These are phyloP conservation scores for Saccharum officinarum DNA, from an alignment of 176 grass and related monocot genomes.

Conservation along the genomic window DNA sequence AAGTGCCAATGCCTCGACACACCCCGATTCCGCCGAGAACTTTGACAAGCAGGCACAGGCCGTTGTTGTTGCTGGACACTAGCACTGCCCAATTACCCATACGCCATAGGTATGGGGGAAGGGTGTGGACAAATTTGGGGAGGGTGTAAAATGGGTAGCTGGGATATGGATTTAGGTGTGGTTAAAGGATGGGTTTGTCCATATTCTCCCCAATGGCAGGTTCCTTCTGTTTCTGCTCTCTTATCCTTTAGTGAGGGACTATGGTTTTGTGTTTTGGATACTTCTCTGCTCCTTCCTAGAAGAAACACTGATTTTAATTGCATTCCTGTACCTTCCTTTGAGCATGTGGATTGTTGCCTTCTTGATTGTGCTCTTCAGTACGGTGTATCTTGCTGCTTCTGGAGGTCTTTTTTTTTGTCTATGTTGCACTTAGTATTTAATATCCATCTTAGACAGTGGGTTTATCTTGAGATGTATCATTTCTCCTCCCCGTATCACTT, in stretches of 20 bases:
- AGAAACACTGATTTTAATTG: not conserved
- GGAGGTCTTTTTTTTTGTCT: not conserved
- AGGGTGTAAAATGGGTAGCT: no score
- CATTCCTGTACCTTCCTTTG: conserved; percentile 13
- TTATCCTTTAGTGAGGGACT: not conserved
- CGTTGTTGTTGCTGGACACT: no score
- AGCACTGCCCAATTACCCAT: no score
- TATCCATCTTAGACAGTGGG: not conserved
- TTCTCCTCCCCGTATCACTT: not conserved
- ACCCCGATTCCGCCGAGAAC: no score
- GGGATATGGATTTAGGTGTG: no score
- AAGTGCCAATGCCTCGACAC: no score
- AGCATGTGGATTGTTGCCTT: conserved; percentile 9
- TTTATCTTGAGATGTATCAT: not conserved
- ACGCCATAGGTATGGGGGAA: no score
- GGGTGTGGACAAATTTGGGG: no score
- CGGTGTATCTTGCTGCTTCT: conserved; percentile 8
- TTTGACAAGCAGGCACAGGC: no score
- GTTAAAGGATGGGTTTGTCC: no score
- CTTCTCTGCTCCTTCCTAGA: not conserved
- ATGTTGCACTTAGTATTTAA: conserved; percentile 13
- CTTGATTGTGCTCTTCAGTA: not conserved
- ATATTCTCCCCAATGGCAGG: no score
- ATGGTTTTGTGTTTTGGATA: not conserved
- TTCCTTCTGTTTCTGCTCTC: not conserved